These are phyloP conservation scores for Linnemannia zychae DNA, from an alignment of 192 early-diverging fungal genomes.

Conservation along the genomic window DNA sequence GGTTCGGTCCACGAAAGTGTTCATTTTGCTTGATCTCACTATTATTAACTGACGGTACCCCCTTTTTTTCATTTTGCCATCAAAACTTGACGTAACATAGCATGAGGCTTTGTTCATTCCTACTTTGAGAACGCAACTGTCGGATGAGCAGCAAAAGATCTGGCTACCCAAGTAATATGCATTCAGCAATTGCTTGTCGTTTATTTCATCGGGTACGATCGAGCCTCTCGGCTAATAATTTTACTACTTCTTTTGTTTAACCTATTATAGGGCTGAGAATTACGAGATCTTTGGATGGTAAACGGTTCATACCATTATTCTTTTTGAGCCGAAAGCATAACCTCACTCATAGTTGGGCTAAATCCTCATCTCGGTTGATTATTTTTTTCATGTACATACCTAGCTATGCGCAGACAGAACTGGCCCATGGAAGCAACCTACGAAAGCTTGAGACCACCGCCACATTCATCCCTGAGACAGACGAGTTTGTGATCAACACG, in stretches of 20 bases:
- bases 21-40: conserved; percentile 25
- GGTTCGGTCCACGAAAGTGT: neutral
- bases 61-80: neutral
- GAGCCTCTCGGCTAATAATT: neutral
- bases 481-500: conserved; percentile 86
- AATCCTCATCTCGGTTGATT: neutral
- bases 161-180: conserved; percentile 43
- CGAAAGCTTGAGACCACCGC: conserved; percentile 90
- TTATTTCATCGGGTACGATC: neutral
- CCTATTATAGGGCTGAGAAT: conserved; percentile 60
- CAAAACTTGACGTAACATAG: conserved; percentile 19
- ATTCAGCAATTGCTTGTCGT: neutral
- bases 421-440: conserved; percentile 83
- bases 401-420: conserved; percentile 71
- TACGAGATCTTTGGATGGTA: conserved; percentile 75
- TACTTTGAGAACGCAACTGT: conserved; percentile 54
- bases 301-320: neutral
- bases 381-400: neutral
- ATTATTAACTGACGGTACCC: neutral
- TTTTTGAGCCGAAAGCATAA: neutral
- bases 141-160: conserved; percentile 55
- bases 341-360: neutral
- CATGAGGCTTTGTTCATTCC: conserved; percentile 58
- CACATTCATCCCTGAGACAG: conserved; percentile 79
- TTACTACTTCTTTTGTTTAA: neutral